Percentiles rank a stretch among this genome's conserved stretches.
phyloP scores from a whole-genome alignment of 352 stramenopile genomes.

The Nothophytophthora sp. region DNA sequence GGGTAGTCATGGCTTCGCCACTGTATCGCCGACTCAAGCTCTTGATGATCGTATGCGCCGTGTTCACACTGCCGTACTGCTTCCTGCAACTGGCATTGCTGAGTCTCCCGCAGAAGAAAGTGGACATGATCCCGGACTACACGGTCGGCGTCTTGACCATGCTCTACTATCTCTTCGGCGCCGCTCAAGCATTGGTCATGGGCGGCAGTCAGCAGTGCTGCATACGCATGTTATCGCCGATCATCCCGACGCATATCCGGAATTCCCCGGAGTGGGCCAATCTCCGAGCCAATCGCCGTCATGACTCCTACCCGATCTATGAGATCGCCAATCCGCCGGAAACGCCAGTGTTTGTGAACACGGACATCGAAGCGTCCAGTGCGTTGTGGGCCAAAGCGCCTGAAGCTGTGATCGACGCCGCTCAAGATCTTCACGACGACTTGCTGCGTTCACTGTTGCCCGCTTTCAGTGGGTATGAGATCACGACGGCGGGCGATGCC shows the following conservation, averaged over 20 bases:
- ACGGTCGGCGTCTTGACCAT: slow-evolving; percentile 54
- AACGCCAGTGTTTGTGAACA: slow-evolving; percentile 73
- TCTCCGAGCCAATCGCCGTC: slow-evolving; percentile 28
- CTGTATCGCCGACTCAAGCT: slow-evolving; percentile 71
- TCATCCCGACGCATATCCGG: slow-evolving; percentile 53
- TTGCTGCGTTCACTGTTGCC: slow-evolving; percentile 50
- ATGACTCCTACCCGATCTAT: slow-evolving; percentile 38
- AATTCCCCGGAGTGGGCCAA: slow-evolving; percentile 55
- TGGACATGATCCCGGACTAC: slow-evolving; percentile 58
- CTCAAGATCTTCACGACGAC: slow-evolving; percentile 66
- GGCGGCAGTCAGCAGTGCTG: slow-evolving; percentile 66
- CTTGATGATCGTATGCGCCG: slow-evolving; percentile 56
- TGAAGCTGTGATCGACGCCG: slow-evolving; percentile 56
- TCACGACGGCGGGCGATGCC: slow-evolving; percentile 70
- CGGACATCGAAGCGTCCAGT: slow-evolving; percentile 79
- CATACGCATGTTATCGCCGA: slow-evolving; percentile 46
- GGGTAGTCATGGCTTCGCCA: slow-evolving; percentile 64
- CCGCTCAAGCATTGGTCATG: slow-evolving; percentile 65
- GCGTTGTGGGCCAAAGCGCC: slow-evolving; percentile 62
- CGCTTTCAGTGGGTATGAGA: slow-evolving; percentile 71
- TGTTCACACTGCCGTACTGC: slow-evolving; percentile 75
- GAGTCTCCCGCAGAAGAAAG: slow-evolving; percentile 32
- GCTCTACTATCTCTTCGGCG: slow-evolving; percentile 70
- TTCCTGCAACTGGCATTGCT: slow-evolving; percentile 53
- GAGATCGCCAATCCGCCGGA: slow-evolving; percentile 33